These are phyloP conservation scores for Phialophora tarda DNA, from an alignment of 2,329 filamentous ascomycete genomes.

Conservation along the genomic window DNA sequence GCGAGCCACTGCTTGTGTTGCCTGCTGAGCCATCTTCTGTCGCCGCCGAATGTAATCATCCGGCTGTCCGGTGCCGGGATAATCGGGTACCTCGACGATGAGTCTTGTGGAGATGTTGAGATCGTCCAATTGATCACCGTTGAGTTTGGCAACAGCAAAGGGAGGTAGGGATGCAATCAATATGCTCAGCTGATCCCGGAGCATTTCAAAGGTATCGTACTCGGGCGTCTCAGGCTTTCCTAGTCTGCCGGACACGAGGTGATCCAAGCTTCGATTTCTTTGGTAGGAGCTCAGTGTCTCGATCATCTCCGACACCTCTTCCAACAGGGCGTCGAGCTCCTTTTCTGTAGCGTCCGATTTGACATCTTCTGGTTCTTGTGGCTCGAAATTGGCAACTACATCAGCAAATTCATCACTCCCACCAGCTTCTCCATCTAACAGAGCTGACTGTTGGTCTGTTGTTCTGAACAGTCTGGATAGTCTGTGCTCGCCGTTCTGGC, in stretches of 20 bases:
- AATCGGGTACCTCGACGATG: conserved; percentile 72
- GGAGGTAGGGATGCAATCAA: conserved; percentile 79
- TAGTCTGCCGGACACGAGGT: conserved; percentile 49
- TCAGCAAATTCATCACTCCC: conserved; percentile 49
- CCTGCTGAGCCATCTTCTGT: conserved; percentile 47
- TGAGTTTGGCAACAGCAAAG: conserved; percentile 82
- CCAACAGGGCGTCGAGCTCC: conserved; percentile 58
- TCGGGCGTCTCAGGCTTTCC: conserved; percentile 62
- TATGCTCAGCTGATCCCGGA: conserved; percentile 75
- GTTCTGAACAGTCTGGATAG: conserved; percentile 38
- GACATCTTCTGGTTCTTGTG: conserved; percentile 43
- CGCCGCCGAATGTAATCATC: conserved; percentile 69
- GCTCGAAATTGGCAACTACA: conserved; percentile 50
- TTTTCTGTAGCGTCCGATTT: conserved; percentile 48
- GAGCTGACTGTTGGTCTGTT: conserved; percentile 14
- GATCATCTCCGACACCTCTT: conserved; percentile 64
- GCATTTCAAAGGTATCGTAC: conserved; percentile 67
- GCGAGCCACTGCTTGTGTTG: conserved; percentile 43
- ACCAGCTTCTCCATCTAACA: conserved; percentile 38
- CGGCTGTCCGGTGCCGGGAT: conserved; percentile 81
- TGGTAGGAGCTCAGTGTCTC: conserved; percentile 68
- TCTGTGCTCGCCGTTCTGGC: conserved; percentile 48
- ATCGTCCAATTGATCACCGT: conserved; percentile 83
- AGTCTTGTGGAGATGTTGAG: conserved; percentile 81
- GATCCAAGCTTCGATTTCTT: conserved; percentile 60